phyloP scores from a whole-genome alignment of 2,329 filamentous ascomycete species.

The Stylonectria norvegica region DNA sequence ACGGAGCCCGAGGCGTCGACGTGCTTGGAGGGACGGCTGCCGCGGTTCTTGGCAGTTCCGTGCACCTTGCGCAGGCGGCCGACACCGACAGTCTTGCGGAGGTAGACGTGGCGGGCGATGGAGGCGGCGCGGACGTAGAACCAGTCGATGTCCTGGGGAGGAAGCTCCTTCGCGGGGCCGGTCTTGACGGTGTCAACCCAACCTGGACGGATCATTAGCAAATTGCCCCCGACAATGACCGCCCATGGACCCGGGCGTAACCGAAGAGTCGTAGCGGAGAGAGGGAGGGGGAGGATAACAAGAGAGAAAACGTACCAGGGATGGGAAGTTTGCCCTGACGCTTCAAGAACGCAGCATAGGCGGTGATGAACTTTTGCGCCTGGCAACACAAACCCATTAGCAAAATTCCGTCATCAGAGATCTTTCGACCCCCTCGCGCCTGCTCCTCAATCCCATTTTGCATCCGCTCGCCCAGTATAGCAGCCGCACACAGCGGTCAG shows the following conservation, averaged over 20 bases:
- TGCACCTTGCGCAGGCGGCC: conserved; percentile 96
- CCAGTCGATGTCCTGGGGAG: conserved; percentile 98
- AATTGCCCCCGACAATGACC: too few species aligned
- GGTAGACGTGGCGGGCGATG: conserved; percentile 96
- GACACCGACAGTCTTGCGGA: conserved; percentile 98
- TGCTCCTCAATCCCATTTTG: conserved; percentile 50
- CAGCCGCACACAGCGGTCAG: conserved; percentile 19
- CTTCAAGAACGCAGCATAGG: conserved; percentile 89
- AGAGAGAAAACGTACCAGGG: conserved; percentile 61
- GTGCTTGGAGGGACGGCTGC: conserved; percentile 86
- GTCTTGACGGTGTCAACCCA: conserved; percentile 99
- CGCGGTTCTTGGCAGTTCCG: conserved; percentile 96
- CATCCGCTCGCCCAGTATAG: conserved; percentile 16
- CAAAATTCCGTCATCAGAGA: conserved; percentile 71
- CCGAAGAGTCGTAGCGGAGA: too few species aligned
- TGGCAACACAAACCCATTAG: conserved; percentile 58
- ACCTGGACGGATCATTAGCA: conserved; percentile 50
- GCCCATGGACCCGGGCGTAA: too few species aligned
- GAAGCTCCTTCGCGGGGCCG: conserved; percentile 92
- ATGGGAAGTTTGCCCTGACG: conserved; percentile 90
- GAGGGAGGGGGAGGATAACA: too few species aligned
- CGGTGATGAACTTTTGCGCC: conserved; percentile 85
- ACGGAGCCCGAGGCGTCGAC: conserved; percentile 92
- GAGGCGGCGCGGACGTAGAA: conserved; percentile 87
- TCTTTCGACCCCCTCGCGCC: conserved; percentile 71